phyloP scores from a whole-genome alignment of 495 filamentous ascomycete genomes.

The Xylaria cubensis region DNA sequence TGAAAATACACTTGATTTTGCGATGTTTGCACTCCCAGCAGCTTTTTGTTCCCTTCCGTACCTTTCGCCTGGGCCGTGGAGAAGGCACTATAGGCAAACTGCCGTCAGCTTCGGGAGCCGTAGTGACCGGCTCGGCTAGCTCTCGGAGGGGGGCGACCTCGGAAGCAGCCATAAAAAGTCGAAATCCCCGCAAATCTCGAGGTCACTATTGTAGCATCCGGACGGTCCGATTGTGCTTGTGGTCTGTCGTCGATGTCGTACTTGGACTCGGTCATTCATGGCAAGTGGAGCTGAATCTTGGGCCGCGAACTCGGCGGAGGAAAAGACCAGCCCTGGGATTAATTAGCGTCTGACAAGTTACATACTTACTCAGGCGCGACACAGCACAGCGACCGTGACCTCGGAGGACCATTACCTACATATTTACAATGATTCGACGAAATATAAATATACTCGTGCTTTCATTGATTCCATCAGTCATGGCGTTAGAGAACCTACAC shows the following conservation, averaged over 20 bases:
- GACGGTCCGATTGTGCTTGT: conserved; percentile 8
- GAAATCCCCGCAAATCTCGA: background rate
- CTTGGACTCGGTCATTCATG: no score
- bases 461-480: background rate
- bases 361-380: background rate
- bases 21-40: conserved; percentile 58
- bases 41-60: conserved; percentile 54
- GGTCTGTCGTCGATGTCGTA: conserved; percentile 12
- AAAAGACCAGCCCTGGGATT: background rate
- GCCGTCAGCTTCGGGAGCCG: background rate
- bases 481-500: conserved; percentile 4
- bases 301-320: conserved; percentile 18
- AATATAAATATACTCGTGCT: conserved; percentile 6
- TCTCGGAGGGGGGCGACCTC: no score
- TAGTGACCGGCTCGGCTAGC: conserved; percentile 3
- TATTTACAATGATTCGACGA: background rate
- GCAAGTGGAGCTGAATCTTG: conserved; percentile 6
- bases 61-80: conserved; percentile 33
- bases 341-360: conserved; percentile 11
- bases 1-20: conserved; percentile 52
- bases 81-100: background rate
- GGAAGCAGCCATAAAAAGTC: conserved; percentile 2
- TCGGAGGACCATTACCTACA: conserved; percentile 5
- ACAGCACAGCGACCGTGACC: conserved; percentile 3
- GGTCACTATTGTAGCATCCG: conserved; percentile 1